These are phyloP conservation scores for Xylaria sp. DNA, from an alignment of 2,329 filamentous ascomycete species.

Conservation along the genomic window DNA sequence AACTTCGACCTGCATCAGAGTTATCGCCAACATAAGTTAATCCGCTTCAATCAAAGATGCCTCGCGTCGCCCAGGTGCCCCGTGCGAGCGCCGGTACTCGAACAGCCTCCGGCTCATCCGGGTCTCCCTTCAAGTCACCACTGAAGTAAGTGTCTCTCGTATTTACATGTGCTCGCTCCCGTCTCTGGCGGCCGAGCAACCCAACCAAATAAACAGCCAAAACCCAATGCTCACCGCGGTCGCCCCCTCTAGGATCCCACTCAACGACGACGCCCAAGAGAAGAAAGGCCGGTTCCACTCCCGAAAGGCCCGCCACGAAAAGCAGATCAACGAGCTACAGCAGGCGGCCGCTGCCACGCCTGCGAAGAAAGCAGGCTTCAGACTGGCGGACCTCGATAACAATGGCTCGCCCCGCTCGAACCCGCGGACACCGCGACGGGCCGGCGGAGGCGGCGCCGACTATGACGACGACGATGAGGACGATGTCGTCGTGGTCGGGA, in stretches of 20 bases:
- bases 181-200: conserved; percentile 21
- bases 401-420: conserved; percentile 67
- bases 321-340: conserved; percentile 91
- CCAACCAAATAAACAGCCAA: conserved; percentile 6
- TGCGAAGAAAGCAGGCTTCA: conserved; percentile 70
- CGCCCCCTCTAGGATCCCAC: conserved; percentile 76
- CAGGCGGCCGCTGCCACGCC: conserved; percentile 79
- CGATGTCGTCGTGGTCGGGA: conserved; percentile 75
- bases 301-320: conserved; percentile 87
- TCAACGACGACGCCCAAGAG: conserved; percentile 95
- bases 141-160: conserved; percentile 61
- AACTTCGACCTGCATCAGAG: conserved; percentile 32
- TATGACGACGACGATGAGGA: conserved; percentile 65
- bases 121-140: conserved; percentile 67
- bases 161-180: conserved; percentile 31
- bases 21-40: conserved; percentile 38
- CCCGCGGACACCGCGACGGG: conserved; percentile 63
- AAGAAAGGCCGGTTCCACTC: conserved; percentile 89
- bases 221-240: conserved; percentile 14
- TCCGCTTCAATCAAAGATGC: conserved; percentile 57
- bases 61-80: conserved; percentile 67
- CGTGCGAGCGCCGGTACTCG: conserved; percentile 61
- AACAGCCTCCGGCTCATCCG: conserved; percentile 59
- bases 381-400: conserved; percentile 69
- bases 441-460: conserved; percentile 51